Evolutionary conservation across 2,329 filamentous ascomycete species (phyloP).

Genomic region (Microcyclosporella mali): DNA sequence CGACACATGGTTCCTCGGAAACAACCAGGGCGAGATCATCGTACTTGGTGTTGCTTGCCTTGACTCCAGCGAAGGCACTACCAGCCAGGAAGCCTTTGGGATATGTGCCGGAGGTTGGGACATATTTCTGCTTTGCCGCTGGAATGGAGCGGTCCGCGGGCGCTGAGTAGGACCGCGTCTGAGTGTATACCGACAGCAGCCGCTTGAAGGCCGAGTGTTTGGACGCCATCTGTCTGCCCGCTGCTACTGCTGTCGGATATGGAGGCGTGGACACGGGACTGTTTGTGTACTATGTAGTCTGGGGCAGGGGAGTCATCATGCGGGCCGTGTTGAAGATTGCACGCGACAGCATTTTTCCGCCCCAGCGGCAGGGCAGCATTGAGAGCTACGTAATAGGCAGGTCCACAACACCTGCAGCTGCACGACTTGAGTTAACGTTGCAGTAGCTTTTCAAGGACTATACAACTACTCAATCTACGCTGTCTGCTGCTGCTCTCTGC

Average conservation of each 20-base stretch:
- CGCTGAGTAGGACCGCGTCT: constrained; percentile 53
- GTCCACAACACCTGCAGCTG: too few species aligned
- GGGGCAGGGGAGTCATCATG: too few species aligned
- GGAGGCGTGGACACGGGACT: too few species aligned
- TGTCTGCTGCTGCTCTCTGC: too few species aligned
- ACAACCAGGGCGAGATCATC: constrained; percentile 85
- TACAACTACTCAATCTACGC: too few species aligned
- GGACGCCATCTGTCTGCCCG: constrained; percentile 3
- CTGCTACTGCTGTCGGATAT: constrained; percentile 18
- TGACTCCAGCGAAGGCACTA: constrained; percentile 86
- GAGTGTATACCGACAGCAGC: constrained; percentile 24
- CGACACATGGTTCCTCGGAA: constrained; percentile 78
- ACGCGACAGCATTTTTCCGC: too few species aligned
- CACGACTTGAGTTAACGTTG: too few species aligned
- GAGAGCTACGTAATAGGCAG: too few species aligned
- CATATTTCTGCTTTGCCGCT: constrained; percentile 79
- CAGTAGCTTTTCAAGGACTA: too few species aligned
- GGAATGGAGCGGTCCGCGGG: constrained; percentile 58
- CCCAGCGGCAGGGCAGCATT: too few species aligned
- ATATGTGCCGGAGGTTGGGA: constrained; percentile 78
- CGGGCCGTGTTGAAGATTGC: too few species aligned
- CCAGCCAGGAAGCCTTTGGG: constrained; percentile 84
- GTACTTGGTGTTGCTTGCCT: constrained; percentile 83
- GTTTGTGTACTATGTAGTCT: too few species aligned
- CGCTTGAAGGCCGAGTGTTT: constrained; percentile 16